Base-by-base conservation (phyloP, 768 basidiomycete species). In the Coprinellus aureogranulatus region DNA sequence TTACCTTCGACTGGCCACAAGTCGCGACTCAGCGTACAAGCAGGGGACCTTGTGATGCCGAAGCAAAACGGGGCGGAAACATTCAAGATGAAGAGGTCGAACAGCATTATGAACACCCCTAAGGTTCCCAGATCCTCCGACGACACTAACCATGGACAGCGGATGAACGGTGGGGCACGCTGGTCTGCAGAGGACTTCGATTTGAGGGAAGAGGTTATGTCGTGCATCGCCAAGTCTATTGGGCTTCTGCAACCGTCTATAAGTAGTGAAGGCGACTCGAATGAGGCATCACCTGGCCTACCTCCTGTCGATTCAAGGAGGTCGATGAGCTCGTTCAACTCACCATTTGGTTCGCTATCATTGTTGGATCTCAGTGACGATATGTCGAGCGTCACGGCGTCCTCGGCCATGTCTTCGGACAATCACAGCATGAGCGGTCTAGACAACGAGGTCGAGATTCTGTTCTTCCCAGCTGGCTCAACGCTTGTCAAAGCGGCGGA, bases 181-280 rank as follows among this genome's bases (percentile, higher is more conserved):
- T 60, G 77, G 53, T 70, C 78, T 30, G 75, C 74, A 8, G 89
- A 88, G 25, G 92, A 95, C 22, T 95, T 98, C 63, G 93, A 98
- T 69, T 82, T 98, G n/a, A 84, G 92, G 34, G 92, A 94, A 63
- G 94, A 92, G 63, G 95, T 99, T 30, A 94, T 98, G 93, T 89
- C 90, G 0, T 96, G 93, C 70, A 95, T 99, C 59, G 94, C 96
- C 1, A 95, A 96, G 70, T 96, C 94, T 2, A 98, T 99, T 57
- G 97, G 97, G 3, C 79, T 99, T 12, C 75, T 92, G 23, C 95
- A 97, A 61, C 91, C 94, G 3, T 87, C 93, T 2, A 71, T 90
- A n/a, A n/a, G n/a, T 20, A 89, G 87, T 55, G 85, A 81, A 41
- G 77, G 75, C 46, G 86, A 85, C 37, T 89, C 88, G 2, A 71